Percentiles rank a stretch among this genome's conserved stretches.
These are phyloP conservation scores for Cryptosporidium meleagridis DNA, from an alignment of 169 alveolate species.

Conservation along the genomic window DNA sequence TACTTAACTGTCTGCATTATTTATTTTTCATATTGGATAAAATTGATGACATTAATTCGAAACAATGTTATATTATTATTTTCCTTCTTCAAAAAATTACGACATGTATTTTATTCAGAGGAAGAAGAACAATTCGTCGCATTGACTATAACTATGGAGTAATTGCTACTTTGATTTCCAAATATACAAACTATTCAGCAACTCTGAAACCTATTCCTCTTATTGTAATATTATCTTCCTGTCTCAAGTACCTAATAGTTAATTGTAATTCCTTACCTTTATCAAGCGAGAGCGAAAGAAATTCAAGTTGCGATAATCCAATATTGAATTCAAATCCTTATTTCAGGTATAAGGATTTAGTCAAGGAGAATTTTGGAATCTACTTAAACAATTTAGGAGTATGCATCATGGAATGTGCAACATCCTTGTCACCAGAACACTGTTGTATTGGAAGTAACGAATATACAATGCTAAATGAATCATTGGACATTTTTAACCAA, in stretches of 20 bases:
- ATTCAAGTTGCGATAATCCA: not conserved
- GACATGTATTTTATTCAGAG: slow-evolving; percentile 25
- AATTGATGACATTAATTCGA: not conserved
- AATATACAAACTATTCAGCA: slow-evolving; percentile 22
- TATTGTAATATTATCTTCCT: not conserved
- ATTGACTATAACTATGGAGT: slow-evolving; percentile 13
- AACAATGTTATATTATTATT: not conserved
- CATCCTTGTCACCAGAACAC: slow-evolving; percentile 49
- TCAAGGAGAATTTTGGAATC: slow-evolving; percentile 3
- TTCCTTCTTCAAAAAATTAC: slow-evolving; percentile 27
- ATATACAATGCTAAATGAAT: not conserved
- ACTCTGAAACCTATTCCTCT: slow-evolving; percentile 35
- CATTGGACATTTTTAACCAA: not conserved
- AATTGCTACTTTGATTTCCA: slow-evolving; percentile 12
- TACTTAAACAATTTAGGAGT: slow-evolving; percentile 40
- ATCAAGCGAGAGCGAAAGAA: not conserved
- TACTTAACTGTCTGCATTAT: slow-evolving; percentile 58
- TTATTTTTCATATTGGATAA: slow-evolving; percentile 21
- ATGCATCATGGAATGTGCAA: slow-evolving; percentile 48
- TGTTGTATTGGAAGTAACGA: not conserved
- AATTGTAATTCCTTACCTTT: not conserved
- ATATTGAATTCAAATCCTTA: not conserved
- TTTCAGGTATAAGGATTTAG: not conserved
- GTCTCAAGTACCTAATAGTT: not conserved
- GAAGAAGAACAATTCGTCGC: slow-evolving; percentile 50